phyloP scores from a whole-genome alignment of 176 grass and related monocot genomes.

The Aechmea fasciata region DNA sequence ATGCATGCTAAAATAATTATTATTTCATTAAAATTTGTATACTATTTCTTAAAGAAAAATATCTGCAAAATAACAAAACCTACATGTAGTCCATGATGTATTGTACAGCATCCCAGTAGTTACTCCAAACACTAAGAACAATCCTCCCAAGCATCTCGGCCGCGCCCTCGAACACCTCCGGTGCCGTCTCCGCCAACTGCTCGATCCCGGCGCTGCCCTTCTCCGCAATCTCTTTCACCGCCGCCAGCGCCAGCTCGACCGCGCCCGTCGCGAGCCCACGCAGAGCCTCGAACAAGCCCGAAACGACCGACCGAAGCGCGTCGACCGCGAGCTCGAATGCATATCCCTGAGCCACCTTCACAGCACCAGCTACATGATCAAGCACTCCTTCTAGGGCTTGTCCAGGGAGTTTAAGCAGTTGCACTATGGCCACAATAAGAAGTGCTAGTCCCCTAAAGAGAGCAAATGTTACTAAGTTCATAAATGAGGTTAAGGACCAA shows the following conservation, averaged over 20 bases:
- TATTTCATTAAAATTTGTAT: too few species aligned
- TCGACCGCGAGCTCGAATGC: constrained; percentile 10
- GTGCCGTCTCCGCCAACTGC: constrained; percentile 6
- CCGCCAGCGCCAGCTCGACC: constrained; percentile 4
- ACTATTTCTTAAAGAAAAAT: not conserved
- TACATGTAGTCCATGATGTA: constrained; percentile 22
- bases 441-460: constrained; percentile 29
- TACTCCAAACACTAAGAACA: constrained; percentile 17
- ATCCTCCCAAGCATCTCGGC: constrained; percentile 5
- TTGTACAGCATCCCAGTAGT: constrained; percentile 27
- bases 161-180: constrained; percentile 20
- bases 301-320: constrained; percentile 4
- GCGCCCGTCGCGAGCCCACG: constrained; percentile 4
- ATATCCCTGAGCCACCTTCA: constrained; percentile 13
- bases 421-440: constrained; percentile 14
- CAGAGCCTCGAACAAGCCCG: constrained; percentile 22
- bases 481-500: constrained; percentile 17
- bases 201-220: constrained; percentile 18
- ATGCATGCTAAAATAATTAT: too few species aligned
- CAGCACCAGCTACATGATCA: not conserved
- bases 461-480: constrained; percentile 11
- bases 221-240: constrained; percentile 20
- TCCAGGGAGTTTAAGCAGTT: constrained; percentile 30
- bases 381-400: constrained; percentile 22
- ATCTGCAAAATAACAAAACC: not conserved